A percentile compares a stretch with the other conserved stretches of the same genome.
Conservation (phyloP, 345 rosid species). For the Capsella bursapastoris region DNA sequence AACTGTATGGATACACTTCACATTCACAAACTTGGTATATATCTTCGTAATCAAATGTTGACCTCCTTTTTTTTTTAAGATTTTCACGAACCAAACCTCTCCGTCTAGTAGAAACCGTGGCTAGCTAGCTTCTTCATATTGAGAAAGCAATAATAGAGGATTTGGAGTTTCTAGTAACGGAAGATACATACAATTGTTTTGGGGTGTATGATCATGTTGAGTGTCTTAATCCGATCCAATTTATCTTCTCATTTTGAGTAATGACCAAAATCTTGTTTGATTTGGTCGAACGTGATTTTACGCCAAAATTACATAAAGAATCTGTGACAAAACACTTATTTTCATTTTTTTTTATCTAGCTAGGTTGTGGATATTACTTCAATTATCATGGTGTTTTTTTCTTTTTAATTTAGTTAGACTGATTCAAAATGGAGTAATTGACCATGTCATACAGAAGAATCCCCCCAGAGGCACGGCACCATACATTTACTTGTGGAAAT, state of each 20-base stretch:
- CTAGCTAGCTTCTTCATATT: background rate
- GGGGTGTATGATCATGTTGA: background rate
- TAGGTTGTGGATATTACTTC: background rate
- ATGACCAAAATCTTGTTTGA: background rate
- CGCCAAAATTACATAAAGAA: conserved; percentile 6
- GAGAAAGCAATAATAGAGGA: conserved; percentile 29
- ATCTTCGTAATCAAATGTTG: background rate
- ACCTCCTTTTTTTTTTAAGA: background rate
- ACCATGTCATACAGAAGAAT: conserved; percentile 31
- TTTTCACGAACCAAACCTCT: background rate
- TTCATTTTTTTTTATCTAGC: conserved; percentile 22
- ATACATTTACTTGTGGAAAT: conserved; percentile 34
- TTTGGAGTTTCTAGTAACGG: conserved; percentile 21
- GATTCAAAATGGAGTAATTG: conserved; percentile 29
- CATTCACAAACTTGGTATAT: conserved; percentile 10
- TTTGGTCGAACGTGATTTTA: background rate
- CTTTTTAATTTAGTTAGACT: conserved; percentile 3
- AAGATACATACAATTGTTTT: background rate
- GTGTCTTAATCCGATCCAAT: background rate
- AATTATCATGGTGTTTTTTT: background rate
- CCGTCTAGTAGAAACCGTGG: background rate
- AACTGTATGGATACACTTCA: background rate
- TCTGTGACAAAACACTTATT: conserved; percentile 29
- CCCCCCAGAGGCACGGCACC: conserved; percentile 32
- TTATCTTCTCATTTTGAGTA: background rate